Evolutionary conservation across 2,329 filamentous ascomycete genomes (phyloP).

Genomic region (Pyricularia sp.): DNA sequence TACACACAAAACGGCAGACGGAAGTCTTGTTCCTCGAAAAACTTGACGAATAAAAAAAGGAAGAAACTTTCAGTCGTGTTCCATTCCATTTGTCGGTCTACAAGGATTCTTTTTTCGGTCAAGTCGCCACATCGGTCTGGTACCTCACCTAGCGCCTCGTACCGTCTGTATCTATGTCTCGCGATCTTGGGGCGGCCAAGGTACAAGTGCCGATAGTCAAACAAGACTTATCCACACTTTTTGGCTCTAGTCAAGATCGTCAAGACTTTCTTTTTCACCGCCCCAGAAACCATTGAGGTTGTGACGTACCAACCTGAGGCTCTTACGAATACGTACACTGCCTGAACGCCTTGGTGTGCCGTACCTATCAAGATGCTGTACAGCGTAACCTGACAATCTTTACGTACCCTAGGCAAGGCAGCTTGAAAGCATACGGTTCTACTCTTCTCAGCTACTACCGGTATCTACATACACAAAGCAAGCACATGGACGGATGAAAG

Average conservation of each 20-base stretch:
- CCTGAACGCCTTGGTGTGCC: no score
- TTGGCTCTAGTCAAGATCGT: background rate
- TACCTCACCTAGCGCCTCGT: background rate
- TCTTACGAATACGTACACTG: no score
- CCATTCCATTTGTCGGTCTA: background rate
- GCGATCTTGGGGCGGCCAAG: background rate
- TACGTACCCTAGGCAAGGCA: background rate
- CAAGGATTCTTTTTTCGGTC: background rate
- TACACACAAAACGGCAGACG: background rate
- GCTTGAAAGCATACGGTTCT: background rate
- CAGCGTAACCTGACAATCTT: background rate
- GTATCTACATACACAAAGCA: background rate
- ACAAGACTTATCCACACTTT: background rate
- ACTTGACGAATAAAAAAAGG: background rate
- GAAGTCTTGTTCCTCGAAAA: background rate
- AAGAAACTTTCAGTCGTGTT: background rate
- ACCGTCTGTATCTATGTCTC: background rate
- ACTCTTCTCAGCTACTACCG: no score
- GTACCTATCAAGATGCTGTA: background rate
- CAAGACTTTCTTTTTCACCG: background rate
- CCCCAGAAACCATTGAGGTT: background rate
- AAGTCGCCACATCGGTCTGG: background rate
- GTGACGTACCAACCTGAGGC: background rate
- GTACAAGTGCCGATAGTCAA: background rate
- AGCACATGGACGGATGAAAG: background rate